Base-by-base conservation (phyloP, 2,329 filamentous ascomycete species). In the Coccinonectria pachysandricola region DNA sequence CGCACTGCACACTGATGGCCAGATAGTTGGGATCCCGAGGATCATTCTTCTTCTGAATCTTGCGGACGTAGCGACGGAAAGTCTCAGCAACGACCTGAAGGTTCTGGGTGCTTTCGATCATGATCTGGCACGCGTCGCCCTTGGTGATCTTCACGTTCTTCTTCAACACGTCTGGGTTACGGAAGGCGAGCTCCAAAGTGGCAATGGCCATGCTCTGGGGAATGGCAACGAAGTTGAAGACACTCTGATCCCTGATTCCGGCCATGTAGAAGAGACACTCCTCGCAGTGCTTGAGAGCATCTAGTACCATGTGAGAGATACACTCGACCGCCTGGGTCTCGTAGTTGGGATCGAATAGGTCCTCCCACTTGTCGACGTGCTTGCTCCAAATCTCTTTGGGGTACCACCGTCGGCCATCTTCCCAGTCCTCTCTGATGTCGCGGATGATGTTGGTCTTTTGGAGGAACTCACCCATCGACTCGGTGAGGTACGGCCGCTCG, bases 381-480 rank as follows among this genome's bases (percentile, higher is more conserved):
- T 94, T 92, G 50, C 81, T 85, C 91, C 91, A 98, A 49, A 98
- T 85, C 60, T 94, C 86, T 56, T 80, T 82, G 26, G 91, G 91
- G 75, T 85, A 98, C 69, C 94, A 98, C 31, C 83, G 76, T 36
- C 91, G 75, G 43, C 79, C 77, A 55, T 96, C 91, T 32, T 82
- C 71, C 43, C 78, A 78, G 50, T 98, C 91, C 55, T 98, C 91
- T 44, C 78, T 75, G 38, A 96, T 72, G 53, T 98, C 91, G 50
- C 91, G 84, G 50, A 96, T 95, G 54, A 98, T 95, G 66, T 98
- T 98, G 40, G 86, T 93, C 66, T 98, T 94, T 52, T 98, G 91
- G 35, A 98, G 64, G 58, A 98, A 94, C 42, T 94, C 81, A 13
- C 85, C 91, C 91, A 98, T 98, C 22, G 85, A 88, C 58, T 94